Evolutionary conservation across 1,284 basidiomycete genomes (phyloP), one percentile per base, ranked within the genome.

Genomic region (Agroathelia rolfsii): DNA sequence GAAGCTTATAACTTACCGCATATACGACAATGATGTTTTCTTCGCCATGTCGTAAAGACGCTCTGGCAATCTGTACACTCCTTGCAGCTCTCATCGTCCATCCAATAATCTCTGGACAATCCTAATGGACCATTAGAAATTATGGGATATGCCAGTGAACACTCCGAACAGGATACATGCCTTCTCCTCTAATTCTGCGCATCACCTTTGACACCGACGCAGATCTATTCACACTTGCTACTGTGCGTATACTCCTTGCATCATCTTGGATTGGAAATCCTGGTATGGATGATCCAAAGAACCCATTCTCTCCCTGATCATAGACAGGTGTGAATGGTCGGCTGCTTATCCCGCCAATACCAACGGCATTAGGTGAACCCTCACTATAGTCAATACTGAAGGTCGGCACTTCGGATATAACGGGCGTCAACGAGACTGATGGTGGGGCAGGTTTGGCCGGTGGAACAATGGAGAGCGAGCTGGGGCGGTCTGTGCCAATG

Each of bases 21-120:
- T 53, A 90, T 90, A 13, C 87, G 74, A 61, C 92, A 95, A 52
- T 96, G 92, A 51, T 96, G 92, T 51, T 94, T 95, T 38, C 92
- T 64, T 33, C 90, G 67, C 84, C 89, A 94, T 3, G 89, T 76
- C 1, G 87, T 88, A 55, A 96, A 96, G 10, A 84, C 66, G 41
- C 84, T 86, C 55, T 78, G 88, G 61, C 90, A 95, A 53, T 93
- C 87, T 51, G 88, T 93, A 51, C 90, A 95, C 49, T 96, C 94
- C 51, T 86, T 95, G 48, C 86, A 89, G 37, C 86, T 84, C 49
- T 93, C 88, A 51, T 98, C 95, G 40, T 92, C 87, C 87, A 95
- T 94, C 92, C 92, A 96, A 51, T 94, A 95, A 49, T 93, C 86
- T 41, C 73, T 69, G 9, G 82, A 86, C 21, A 89, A 51, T 8